Evolutionary conservation across 441 rosid species (phyloP).

Genomic region (Euphorbia corollata): DNA sequence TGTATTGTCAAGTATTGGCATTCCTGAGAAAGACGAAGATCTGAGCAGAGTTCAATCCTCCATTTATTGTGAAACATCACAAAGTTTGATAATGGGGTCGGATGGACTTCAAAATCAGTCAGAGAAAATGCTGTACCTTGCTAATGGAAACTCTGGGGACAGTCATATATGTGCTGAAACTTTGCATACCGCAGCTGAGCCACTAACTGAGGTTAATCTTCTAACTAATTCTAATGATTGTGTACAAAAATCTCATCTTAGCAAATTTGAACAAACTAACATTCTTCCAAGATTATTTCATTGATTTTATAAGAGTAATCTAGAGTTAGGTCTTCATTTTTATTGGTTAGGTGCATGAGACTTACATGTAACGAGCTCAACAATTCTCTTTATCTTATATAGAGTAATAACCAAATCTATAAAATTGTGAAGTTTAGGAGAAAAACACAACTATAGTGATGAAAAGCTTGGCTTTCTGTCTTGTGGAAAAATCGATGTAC

Average conservation of each 20-base stretch:
- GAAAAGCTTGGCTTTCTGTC: conserved; percentile 1
- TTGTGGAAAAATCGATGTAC: not conserved
- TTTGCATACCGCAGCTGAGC: conserved; percentile 24
- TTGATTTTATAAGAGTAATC: not conserved
- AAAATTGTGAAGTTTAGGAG: conserved; percentile 3
- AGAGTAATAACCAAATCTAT: not conserved
- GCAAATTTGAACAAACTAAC: conserved; percentile 7
- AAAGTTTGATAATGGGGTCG: conserved; percentile 21
- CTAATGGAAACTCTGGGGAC: conserved; percentile 33
- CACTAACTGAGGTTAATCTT: conserved; percentile 39
- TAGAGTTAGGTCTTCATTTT: not conserved
- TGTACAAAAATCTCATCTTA: conserved; percentile 17
- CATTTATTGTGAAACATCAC: conserved; percentile 30
- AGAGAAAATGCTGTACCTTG: conserved; percentile 24
- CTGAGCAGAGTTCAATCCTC: conserved; percentile 29
- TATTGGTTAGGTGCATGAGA: not conserved
- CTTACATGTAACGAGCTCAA: not conserved
- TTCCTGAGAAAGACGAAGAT: conserved; percentile 25
- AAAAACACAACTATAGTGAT: not conserved
- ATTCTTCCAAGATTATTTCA: not conserved
- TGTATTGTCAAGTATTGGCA: conserved; percentile 19
- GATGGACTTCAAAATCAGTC: conserved; percentile 27
- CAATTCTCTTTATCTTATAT: not conserved
- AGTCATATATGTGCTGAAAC: conserved; percentile 28
- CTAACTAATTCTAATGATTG: conserved; percentile 16